phyloP scores from a whole-genome alignment of 495 filamentous ascomycete genomes.

The Thermochaetoides thermophila region DNA sequence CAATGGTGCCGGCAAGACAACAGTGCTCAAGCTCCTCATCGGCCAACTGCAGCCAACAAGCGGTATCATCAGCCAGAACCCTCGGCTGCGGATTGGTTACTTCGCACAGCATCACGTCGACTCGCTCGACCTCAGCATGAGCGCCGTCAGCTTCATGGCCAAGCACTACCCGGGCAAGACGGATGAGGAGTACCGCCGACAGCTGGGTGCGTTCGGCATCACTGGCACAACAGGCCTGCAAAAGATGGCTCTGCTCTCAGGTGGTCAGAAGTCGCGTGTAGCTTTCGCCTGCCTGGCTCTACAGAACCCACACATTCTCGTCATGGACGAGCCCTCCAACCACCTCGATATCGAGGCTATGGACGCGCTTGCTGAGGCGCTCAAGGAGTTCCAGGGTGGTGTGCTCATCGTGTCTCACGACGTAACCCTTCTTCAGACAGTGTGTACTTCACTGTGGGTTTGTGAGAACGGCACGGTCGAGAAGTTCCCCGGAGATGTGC shows the following conservation, averaged over 20 bases:
- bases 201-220: constrained; percentile 94
- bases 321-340: constrained; percentile 96
- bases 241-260: constrained; percentile 86
- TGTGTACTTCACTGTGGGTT: constrained; percentile 90
- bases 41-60: constrained; percentile 63
- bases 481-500: constrained; percentile 88
- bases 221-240: constrained; percentile 95
- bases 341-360: constrained; percentile 99
- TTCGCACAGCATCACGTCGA: constrained; percentile 99
- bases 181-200: constrained; percentile 93
- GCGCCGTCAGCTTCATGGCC: constrained; percentile 89
- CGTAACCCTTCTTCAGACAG: constrained; percentile 90
- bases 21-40: constrained; percentile 85
- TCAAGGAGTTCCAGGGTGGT: constrained; percentile 79
- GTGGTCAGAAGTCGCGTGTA: constrained; percentile 96
- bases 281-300: constrained; percentile 91
- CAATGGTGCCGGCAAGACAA: constrained; percentile 98
- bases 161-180: constrained; percentile 78
- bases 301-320: constrained; percentile 88
- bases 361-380: constrained; percentile 78
- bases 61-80: constrained; percentile 74
- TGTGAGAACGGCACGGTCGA: constrained; percentile 92
- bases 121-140: constrained; percentile 75
- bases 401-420: constrained; percentile 99
- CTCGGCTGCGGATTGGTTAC: constrained; percentile 80